phyloP scores from a whole-genome alignment of 768 basidiomycete species.

The Neoboletus subvelutipes region DNA sequence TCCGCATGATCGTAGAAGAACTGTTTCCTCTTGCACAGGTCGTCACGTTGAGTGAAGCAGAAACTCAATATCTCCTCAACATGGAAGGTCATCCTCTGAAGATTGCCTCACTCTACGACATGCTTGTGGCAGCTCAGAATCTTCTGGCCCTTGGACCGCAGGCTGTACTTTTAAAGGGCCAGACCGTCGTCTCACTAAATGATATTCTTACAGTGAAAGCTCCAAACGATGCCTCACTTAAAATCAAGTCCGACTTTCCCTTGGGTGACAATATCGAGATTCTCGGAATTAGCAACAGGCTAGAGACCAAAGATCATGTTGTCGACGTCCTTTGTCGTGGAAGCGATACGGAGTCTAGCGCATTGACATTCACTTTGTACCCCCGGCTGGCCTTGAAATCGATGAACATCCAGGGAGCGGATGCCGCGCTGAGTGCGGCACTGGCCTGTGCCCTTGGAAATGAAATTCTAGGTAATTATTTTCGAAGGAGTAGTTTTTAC shows the following conservation, averaged over 20 bases:
- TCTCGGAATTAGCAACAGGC: neutral
- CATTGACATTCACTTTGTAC: neutral
- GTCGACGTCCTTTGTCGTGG: slow-evolving; percentile 2
- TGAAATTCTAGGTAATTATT: neutral
- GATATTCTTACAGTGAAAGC: neutral
- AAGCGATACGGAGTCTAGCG: neutral
- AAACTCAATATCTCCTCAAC: neutral
- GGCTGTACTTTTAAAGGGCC: slow-evolving; percentile 1
- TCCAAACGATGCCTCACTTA: neutral
- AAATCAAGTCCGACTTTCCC: neutral
- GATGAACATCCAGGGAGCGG: neutral
- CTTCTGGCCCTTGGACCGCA: neutral
- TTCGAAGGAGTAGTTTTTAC: neutral
- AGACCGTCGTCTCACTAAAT: neutral
- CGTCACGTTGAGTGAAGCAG: neutral
- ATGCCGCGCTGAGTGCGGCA: neutral
- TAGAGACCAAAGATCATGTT: neutral
- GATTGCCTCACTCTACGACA: neutral
- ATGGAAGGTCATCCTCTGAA: neutral
- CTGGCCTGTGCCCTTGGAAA: neutral
- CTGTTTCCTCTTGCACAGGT: slow-evolving; percentile 3
- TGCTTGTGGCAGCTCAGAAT: neutral
- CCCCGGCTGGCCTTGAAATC: neutral
- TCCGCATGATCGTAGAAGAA: neutral
- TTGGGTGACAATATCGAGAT: slow-evolving; percentile 2